Evolutionary conservation across 768 basidiomycete genomes (phyloP).

Genomic region (Suillus variegatus): DNA sequence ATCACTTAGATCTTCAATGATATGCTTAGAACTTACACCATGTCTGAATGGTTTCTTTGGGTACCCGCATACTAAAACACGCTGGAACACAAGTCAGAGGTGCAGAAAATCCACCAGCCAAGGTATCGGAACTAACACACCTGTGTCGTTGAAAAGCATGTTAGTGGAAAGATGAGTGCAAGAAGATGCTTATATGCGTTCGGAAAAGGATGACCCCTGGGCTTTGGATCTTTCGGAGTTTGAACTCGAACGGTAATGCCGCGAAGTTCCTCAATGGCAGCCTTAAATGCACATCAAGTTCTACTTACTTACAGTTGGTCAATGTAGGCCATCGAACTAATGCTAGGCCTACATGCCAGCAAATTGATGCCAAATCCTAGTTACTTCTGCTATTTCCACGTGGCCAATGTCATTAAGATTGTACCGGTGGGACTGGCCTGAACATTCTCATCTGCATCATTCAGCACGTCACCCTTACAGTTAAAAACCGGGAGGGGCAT

Average conservation of each 20-base stretch:
- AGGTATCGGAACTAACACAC: neutral
- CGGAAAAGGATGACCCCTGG: neutral
- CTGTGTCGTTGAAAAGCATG: slow-evolving; percentile 2
- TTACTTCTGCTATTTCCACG: neutral
- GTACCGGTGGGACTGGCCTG: neutral
- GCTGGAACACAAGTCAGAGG: slow-evolving; percentile 15
- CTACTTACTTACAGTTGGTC: no score
- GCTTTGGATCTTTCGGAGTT: neutral
- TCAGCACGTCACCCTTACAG: neutral
- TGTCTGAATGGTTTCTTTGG: slow-evolving; percentile 19
- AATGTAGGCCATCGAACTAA: neutral
- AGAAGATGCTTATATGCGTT: neutral
- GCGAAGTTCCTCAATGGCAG: no score
- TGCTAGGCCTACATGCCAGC: neutral
- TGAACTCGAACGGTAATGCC: neutral
- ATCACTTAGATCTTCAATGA: neutral
- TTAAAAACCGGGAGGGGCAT: neutral
- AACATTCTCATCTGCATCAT: neutral
- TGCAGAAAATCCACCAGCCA: neutral
- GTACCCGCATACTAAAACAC: slow-evolving; percentile 30
- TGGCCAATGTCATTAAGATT: no score
- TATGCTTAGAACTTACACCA: slow-evolving; percentile 22
- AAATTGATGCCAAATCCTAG: neutral
- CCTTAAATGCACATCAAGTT: no score
- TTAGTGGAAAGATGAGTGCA: neutral